Conservation (phyloP, 352 stramenopile species). For the Phytophthora megakarya region DNA sequence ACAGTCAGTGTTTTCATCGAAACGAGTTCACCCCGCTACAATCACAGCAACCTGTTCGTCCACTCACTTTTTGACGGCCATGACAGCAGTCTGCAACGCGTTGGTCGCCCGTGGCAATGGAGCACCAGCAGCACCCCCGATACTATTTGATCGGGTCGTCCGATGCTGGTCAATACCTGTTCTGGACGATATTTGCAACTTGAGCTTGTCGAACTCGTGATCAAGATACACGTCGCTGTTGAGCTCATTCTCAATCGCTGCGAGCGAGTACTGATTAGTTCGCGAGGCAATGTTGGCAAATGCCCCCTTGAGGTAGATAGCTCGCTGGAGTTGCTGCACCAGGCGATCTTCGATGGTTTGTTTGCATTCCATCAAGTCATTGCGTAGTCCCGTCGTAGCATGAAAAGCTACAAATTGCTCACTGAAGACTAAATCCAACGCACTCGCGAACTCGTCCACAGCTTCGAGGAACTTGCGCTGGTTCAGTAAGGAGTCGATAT, state of each 20-base stretch:
- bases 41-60: not conserved
- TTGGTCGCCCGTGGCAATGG: conserved; percentile 35
- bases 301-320: conserved; percentile 75
- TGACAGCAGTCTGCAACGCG: conserved; percentile 53
- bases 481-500: conserved; percentile 63
- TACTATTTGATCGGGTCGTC: conserved; percentile 1
- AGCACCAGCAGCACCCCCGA: not conserved
- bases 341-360: conserved; percentile 82
- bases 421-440: conserved; percentile 83
- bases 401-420: conserved; percentile 82
- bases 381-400: conserved; percentile 72
- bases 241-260: conserved; percentile 73
- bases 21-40: not conserved
- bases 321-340: conserved; percentile 68
- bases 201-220: conserved; percentile 64
- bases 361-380: conserved; percentile 87
- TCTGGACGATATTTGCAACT: conserved; percentile 37
- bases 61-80: conserved; percentile 69
- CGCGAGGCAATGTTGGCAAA: conserved; percentile 62
- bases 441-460: conserved; percentile 72
- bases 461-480: conserved; percentile 63
- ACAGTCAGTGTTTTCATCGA: not conserved
- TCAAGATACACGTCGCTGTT: conserved; percentile 65
- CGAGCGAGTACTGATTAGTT: conserved; percentile 73
- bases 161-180: not conserved